Evolutionary conservation across 2,329 filamentous ascomycete species (phyloP).

Genomic region (Myrmaecium sp.): DNA sequence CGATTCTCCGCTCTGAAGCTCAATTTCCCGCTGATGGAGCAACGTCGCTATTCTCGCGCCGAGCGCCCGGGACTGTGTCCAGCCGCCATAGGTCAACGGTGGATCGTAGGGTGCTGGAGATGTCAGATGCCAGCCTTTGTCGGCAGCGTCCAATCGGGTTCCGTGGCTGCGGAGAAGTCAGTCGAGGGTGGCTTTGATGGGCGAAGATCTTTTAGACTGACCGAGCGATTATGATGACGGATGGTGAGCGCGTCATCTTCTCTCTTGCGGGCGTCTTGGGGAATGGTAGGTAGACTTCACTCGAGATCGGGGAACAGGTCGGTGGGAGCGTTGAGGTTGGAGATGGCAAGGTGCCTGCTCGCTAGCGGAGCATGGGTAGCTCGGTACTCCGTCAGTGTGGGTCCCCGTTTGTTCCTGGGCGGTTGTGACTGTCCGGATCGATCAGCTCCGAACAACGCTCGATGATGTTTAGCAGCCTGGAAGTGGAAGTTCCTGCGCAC

Average conservation of each 20-base stretch:
- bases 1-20: constrained; percentile 6
- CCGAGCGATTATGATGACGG: constrained; percentile 34
- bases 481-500: no score
- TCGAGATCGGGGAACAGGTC: no score
- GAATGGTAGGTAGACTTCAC: no score
- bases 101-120: constrained; percentile 92
- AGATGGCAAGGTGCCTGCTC: no score
- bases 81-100: constrained; percentile 85
- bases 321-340: no score
- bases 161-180: constrained; percentile 48
- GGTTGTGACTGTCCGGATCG: no score
- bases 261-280: no score
- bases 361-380: no score
- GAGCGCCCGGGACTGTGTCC: constrained; percentile 69
- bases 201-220: constrained; percentile 12
- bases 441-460: no score
- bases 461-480: no score
- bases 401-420: no score
- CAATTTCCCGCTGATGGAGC: constrained; percentile 30
- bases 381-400: no score
- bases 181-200: constrained; percentile 6
- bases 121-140: constrained; percentile 86
- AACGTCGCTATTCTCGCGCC: constrained; percentile 72
- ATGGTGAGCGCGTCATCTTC: constrained; percentile 29
- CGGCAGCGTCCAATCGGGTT: constrained; percentile 80